A percentile compares a stretch with the other conserved stretches of the same genome.
phyloP scores from a whole-genome alignment of 1,284 basidiomycete species.

The Tilletia indica region DNA sequence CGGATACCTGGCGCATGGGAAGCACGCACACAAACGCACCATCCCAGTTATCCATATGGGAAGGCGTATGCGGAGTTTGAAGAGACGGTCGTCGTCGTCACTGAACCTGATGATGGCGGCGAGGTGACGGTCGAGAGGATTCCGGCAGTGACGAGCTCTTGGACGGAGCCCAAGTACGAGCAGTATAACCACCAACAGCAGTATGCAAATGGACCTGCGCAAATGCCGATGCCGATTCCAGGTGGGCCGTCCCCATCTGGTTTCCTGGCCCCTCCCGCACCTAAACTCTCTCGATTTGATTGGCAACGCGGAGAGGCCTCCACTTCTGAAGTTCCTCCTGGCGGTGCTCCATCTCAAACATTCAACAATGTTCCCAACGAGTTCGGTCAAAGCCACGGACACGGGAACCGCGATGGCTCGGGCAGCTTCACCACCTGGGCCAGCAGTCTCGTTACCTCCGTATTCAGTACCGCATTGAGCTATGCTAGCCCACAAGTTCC shows the following conservation, averaged over 20 bases:
- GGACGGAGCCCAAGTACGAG: neutral
- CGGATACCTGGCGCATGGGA: constrained; percentile 8
- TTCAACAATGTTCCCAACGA: neutral
- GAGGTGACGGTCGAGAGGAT: neutral
- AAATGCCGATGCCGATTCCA: neutral
- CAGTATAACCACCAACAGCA: neutral
- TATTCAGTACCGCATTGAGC: neutral
- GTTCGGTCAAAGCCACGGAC: constrained; percentile 1
- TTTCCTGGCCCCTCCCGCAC: constrained; percentile 7
- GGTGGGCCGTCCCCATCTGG: neutral
- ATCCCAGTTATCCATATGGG: neutral
- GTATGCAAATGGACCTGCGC: no score
- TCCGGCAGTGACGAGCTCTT: neutral
- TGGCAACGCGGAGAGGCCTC: constrained; percentile 11
- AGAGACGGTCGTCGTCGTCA: neutral
- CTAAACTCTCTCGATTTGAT: constrained; percentile 14
- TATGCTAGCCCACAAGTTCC: neutral
- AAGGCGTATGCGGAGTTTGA: constrained; percentile 12
- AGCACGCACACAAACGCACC: neutral
- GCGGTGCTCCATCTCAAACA: neutral
- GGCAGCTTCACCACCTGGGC: constrained; percentile 13
- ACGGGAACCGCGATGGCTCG: neutral
- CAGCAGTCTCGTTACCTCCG: constrained; percentile 7
- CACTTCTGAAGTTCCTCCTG: neutral
- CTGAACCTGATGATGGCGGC: neutral